Conservation (phyloP, 129 eudicot species). For the Flaveria sonorensis region DNA sequence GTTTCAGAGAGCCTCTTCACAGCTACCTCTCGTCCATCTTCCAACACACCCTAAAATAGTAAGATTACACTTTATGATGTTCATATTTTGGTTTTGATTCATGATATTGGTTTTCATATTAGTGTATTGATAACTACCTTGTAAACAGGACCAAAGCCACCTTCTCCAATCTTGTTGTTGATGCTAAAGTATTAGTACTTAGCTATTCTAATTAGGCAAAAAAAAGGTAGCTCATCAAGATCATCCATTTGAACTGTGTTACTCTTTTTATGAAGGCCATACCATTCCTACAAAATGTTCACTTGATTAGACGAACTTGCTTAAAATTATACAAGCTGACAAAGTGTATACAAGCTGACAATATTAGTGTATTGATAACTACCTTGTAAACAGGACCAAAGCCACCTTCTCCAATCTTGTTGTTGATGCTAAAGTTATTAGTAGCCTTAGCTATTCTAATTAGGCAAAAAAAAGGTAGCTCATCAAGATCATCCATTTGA, state of each 20-base stretch:
- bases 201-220: background rate
- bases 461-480: conserved; percentile 11
- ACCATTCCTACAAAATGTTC: conserved; percentile 22
- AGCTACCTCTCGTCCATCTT: conserved; percentile 41
- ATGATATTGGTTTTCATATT: background rate
- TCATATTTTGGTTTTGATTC: background rate
- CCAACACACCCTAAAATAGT: conserved; percentile 34
- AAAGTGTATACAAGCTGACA: too few species aligned
- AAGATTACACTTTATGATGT: background rate
- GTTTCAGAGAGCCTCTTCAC: conserved; percentile 44
- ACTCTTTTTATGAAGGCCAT: background rate
- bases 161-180: conserved; percentile 23
- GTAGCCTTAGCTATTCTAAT: conserved; percentile 18
- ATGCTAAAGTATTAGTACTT: conserved; percentile 12
- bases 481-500: conserved; percentile 16
- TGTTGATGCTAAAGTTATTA: background rate
- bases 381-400: conserved; percentile 29
- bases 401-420: conserved; percentile 26
- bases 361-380: background rate
- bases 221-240: conserved; percentile 21
- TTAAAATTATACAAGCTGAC: background rate
- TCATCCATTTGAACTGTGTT: conserved; percentile 5
- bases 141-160: conserved; percentile 27
- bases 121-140: conserved; percentile 1
- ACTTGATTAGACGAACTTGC: background rate